Conservation (phyloP, 345 rosid genomes). For the Brassica nigra region DNA sequence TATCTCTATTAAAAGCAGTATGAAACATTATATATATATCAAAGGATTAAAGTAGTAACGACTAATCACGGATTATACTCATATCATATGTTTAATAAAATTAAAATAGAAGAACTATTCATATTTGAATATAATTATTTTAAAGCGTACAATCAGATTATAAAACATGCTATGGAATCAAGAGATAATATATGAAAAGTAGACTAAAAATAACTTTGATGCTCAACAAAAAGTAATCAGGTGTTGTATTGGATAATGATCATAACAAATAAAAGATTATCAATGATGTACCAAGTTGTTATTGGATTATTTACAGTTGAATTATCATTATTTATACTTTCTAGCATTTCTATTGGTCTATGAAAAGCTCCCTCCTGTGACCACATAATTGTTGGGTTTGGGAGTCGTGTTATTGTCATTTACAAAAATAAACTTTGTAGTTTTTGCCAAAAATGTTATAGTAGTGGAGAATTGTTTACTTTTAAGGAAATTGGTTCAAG, state of each 20-base stretch:
- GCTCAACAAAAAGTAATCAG: not conserved
- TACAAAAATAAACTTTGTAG: not conserved
- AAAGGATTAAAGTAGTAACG: not conserved
- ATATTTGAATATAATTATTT: not conserved
- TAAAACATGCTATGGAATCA: not conserved
- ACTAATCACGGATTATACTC: not conserved
- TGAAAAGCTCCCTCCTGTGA: conserved; percentile 26
- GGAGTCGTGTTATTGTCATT: conserved; percentile 27
- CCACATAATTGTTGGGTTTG: conserved; percentile 30
- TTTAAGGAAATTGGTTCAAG: not conserved
- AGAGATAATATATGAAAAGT: not conserved
- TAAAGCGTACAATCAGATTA: not conserved
- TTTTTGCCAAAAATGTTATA: not conserved
- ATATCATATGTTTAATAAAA: not conserved
- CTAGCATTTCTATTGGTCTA: conserved; percentile 6
- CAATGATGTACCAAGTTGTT: conserved; percentile 1
- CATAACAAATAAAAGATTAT: not conserved
- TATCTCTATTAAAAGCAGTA: not conserved
- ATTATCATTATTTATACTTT: not conserved
- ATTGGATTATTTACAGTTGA: not conserved
- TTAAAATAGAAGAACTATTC: not conserved
- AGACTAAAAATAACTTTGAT: not conserved
- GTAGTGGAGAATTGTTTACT: not conserved
- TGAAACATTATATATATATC: not conserved
- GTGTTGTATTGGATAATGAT: not conserved